phyloP scores from a whole-genome alignment of 768 basidiomycete species.

The Rhodotorula taiwanensis region DNA sequence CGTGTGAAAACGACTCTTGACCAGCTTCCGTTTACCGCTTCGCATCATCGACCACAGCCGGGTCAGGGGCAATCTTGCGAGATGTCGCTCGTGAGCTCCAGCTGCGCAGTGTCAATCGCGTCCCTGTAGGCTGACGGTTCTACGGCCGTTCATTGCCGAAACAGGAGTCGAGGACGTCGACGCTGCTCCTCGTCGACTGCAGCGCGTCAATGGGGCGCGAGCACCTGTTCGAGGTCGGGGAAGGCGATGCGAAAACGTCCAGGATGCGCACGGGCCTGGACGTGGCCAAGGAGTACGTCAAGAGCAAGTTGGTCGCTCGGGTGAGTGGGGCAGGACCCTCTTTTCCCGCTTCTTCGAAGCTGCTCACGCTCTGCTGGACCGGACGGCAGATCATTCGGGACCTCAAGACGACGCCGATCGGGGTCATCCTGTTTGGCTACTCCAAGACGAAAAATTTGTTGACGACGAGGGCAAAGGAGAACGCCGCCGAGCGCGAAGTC shows the following conservation, averaged over 20 bases:
- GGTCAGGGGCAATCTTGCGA: no score
- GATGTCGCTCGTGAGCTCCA: no score
- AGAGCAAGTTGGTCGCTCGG: conserved; percentile 64
- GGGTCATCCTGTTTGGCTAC: conserved; percentile 80
- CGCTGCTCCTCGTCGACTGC: conserved; percentile 71
- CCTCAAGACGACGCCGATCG: conserved; percentile 88
- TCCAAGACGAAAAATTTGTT: conserved; percentile 33
- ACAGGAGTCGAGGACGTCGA: conserved; percentile 38
- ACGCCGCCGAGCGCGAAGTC: background rate
- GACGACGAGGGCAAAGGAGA: conserved; percentile 17
- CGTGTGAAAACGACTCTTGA: no score
- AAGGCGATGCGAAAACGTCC: conserved; percentile 40
- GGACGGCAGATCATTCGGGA: conserved; percentile 70
- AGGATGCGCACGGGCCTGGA: conserved; percentile 57
- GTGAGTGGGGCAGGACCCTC: conserved; percentile 31
- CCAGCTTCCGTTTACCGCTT: no score
- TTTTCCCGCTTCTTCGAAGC: no score
- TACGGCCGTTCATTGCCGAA: no score
- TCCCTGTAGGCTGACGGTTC: no score
- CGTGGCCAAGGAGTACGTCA: conserved; percentile 75
- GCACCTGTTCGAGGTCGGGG: conserved; percentile 54
- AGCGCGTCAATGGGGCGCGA: conserved; percentile 74
- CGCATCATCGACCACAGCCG: no score
- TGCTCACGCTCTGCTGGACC: no score
- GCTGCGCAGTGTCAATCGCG: no score